Evolutionary conservation across 2,329 filamentous ascomycete genomes (phyloP), one percentile per base, ranked within the genome.

Genomic region (Chaetomium strumarium): DNA sequence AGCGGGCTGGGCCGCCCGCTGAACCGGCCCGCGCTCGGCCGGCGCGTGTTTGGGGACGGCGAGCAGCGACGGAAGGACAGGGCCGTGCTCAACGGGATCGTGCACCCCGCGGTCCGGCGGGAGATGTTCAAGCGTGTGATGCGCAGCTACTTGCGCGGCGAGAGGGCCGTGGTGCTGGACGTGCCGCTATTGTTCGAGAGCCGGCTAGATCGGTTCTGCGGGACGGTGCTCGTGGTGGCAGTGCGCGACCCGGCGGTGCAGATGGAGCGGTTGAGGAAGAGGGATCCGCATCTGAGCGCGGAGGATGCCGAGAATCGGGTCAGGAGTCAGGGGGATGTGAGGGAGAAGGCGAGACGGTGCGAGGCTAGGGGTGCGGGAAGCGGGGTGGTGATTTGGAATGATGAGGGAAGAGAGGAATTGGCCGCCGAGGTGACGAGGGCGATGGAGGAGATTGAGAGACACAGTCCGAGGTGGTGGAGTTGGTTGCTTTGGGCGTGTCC

Each of bases 101-200:
- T 97, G 46, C 93, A 99, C 67, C 93, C 93, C 0, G 90, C 89
- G 0, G 91, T 99, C 39, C 79, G 91, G 38, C 77, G 74, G 65
- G 90, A 88, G 67, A 92, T 96, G 78, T 89, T 90, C 68, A 82
- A 78, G 62, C 75, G 79, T 44, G 79, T 97, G 52, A 65, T 90
- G n/a, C 74, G 75, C 55, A 81, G 81, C 61, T 96, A 96, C 64
- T 51, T 93, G 13, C 71, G 71, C 1, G 92, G 93, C 0, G 68
- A 83, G 65, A 93, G 92, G 90, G 91, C 90, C 0, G 90, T 96
- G 4, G 86, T 99, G 34, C 76, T 97, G 14, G 93, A 99, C 66
- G 85, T 99, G 9, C 93, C 93, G 47, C 74, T 99, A 49, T 77
- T 99, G 39, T 96, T 96, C 63, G 93, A 99, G 75, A 86, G 83